phyloP scores from a whole-genome alignment of 2,329 filamentous ascomycete genomes.

The Tolypocladium amazonense region DNA sequence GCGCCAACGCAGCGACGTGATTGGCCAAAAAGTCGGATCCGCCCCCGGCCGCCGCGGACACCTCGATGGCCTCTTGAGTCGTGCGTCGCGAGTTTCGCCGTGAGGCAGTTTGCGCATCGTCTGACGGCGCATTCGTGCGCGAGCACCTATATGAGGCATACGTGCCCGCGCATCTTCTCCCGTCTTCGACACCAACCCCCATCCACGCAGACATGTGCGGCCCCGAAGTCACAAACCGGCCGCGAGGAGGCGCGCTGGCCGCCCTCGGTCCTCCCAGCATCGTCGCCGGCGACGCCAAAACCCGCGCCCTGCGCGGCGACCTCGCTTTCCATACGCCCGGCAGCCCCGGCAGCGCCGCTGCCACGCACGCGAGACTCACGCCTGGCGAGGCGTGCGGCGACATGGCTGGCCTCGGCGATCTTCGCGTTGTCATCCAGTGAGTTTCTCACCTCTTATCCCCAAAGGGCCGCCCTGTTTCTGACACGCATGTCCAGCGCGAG shows the following conservation, averaged over 20 bases:
- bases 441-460: conserved; percentile 6
- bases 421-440: conserved; percentile 35
- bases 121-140: background rate
- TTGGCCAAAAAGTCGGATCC: conserved; percentile 11
- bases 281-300: background rate
- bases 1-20: conserved; percentile 11
- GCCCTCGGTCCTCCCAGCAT: conserved; percentile 24
- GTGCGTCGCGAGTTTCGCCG: background rate
- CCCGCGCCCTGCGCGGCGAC: conserved; percentile 17
- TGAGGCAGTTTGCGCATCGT: background rate
- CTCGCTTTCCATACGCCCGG: conserved; percentile 33
- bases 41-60: background rate
- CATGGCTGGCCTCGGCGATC: conserved; percentile 8
- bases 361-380: conserved; percentile 33
- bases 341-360: conserved; percentile 21
- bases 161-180: background rate
- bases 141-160: background rate
- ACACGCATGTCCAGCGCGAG: conserved; percentile 12
- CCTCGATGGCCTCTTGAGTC: background rate
- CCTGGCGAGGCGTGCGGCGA: conserved; percentile 12
- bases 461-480: background rate
- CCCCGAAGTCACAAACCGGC: conserved; percentile 26
- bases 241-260: conserved; percentile 34
- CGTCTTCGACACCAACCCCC: background rate
- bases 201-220: conserved; percentile 30